Evolutionary conservation across 2,329 filamentous ascomycete genomes (phyloP).

Genomic region (Phialophora verrucosa): DNA sequence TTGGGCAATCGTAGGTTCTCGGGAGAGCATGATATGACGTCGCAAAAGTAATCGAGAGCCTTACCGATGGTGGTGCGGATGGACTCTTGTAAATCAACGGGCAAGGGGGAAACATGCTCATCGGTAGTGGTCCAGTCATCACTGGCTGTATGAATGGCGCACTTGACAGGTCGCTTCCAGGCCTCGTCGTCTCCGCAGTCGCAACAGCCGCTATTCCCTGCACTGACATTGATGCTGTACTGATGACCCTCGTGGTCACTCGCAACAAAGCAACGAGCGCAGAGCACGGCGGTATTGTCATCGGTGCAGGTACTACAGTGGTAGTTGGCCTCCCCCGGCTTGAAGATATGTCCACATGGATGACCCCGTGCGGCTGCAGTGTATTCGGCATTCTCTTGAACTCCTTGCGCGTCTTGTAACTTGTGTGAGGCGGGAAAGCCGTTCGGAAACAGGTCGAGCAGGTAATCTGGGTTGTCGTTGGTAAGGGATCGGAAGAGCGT

Average conservation of each 20-base stretch:
- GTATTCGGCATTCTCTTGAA: constrained; percentile 93
- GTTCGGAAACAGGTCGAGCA: constrained; percentile 80
- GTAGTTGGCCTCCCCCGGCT: constrained; percentile 90
- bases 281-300: constrained; percentile 94
- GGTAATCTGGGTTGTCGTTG: constrained; percentile 72
- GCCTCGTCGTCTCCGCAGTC: constrained; percentile 97
- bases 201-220: constrained; percentile 93
- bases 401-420: constrained; percentile 84
- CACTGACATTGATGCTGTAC: constrained; percentile 84
- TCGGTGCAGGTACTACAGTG: constrained; percentile 90
- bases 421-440: constrained; percentile 73
- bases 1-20: constrained; percentile 90
- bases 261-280: constrained; percentile 90
- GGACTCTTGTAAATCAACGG: constrained; percentile 74
- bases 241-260: constrained; percentile 94
- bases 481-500: constrained; percentile 88
- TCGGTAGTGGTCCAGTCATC: constrained; percentile 59
- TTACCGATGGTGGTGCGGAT: constrained; percentile 86
- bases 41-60: constrained; percentile 91
- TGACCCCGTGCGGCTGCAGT: constrained; percentile 89
- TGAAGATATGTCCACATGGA: constrained; percentile 97
- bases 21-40: constrained; percentile 96
- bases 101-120: constrained; percentile 62
- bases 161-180: constrained; percentile 85
- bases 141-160: constrained; percentile 85